Evolutionary conservation across 306 rosid genomes (phyloP).

Genomic region (Dalbergia cultrata): DNA sequence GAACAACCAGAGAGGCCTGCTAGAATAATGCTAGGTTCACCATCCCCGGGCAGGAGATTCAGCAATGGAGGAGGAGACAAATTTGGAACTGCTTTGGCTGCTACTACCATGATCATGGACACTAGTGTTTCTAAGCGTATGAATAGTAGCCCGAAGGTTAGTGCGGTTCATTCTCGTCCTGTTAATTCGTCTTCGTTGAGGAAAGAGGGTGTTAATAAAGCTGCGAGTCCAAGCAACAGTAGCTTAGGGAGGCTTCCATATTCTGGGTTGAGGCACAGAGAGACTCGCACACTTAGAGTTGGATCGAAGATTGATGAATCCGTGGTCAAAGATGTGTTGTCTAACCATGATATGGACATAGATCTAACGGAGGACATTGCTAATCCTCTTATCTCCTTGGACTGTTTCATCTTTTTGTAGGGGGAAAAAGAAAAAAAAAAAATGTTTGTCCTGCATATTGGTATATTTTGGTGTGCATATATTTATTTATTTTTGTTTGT

Average conservation of each 20-base stretch:
- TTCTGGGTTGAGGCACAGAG: slow-evolving; percentile 60
- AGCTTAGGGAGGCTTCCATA: slow-evolving; percentile 40
- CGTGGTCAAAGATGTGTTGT: slow-evolving; percentile 61
- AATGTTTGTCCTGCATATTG: background rate
- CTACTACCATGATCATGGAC: background rate
- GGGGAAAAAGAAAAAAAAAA: background rate
- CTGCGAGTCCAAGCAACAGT: slow-evolving; percentile 47
- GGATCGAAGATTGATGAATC: slow-evolving; percentile 72
- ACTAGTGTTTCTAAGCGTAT: slow-evolving; percentile 42
- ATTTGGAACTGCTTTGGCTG: slow-evolving; percentile 23
- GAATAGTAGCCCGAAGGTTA: slow-evolving; percentile 32
- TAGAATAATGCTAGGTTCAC: slow-evolving; percentile 52
- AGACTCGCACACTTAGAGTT: slow-evolving; percentile 48
- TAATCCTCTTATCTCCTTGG: slow-evolving; percentile 87
- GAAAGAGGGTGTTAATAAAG: slow-evolving; percentile 52
- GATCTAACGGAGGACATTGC: slow-evolving; percentile 69
- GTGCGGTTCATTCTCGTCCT: slow-evolving; percentile 37
- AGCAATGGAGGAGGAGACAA: slow-evolving; percentile 37
- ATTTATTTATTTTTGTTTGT: background rate
- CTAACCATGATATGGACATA: slow-evolving; percentile 48
- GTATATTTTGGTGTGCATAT: slow-evolving; percentile 28
- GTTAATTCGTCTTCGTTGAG: slow-evolving; percentile 23
- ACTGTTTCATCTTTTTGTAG: slow-evolving; percentile 91
- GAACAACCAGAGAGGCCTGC: slow-evolving; percentile 27
- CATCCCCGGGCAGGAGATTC: slow-evolving; percentile 72